phyloP scores from a whole-genome alignment of 768 basidiomycete species.

The Boletus vermiculosoides region DNA sequence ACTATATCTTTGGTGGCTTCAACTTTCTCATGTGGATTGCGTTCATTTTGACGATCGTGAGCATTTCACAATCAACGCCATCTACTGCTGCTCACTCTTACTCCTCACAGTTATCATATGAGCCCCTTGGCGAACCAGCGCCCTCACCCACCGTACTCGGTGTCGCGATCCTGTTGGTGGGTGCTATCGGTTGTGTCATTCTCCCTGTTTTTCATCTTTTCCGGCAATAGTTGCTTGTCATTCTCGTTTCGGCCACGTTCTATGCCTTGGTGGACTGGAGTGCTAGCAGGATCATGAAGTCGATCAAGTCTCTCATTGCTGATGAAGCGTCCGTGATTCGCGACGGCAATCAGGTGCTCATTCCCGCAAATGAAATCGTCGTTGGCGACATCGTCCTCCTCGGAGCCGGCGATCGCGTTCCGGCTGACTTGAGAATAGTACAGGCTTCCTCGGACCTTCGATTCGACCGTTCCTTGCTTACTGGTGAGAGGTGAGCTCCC shows the following conservation, averaged over 20 bases:
- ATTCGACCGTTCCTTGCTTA: conserved; percentile 51
- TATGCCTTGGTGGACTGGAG: conserved; percentile 52
- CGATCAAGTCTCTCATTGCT: conserved; percentile 56
- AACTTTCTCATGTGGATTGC: conserved; percentile 57
- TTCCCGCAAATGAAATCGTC: conserved; percentile 53
- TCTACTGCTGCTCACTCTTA: conserved; percentile 9
- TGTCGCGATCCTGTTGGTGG: conserved; percentile 45
- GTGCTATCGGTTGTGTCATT: conserved; percentile 14
- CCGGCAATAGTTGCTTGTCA: conserved; percentile 37
- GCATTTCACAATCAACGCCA: background rate
- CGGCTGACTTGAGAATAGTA: conserved; percentile 56
- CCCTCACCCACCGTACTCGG: conserved; percentile 45
- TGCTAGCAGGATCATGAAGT: conserved; percentile 48
- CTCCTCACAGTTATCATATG: conserved; percentile 44
- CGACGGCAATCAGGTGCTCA: conserved; percentile 43
- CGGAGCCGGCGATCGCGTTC: conserved; percentile 53
- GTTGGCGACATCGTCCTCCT: conserved; percentile 54
- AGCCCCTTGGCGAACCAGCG: conserved; percentile 46
- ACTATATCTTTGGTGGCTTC: conserved; percentile 58
- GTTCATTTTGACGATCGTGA: conserved; percentile 44
- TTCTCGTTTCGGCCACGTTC: conserved; percentile 40
- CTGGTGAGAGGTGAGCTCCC: conserved; percentile 40
- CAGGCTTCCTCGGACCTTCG: conserved; percentile 47
- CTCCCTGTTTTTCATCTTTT: conserved; percentile 13
- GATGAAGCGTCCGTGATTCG: conserved; percentile 55